phyloP scores from a whole-genome alignment of 2,329 filamentous ascomycete species.

The Dothidotthia symphoricarpi region DNA sequence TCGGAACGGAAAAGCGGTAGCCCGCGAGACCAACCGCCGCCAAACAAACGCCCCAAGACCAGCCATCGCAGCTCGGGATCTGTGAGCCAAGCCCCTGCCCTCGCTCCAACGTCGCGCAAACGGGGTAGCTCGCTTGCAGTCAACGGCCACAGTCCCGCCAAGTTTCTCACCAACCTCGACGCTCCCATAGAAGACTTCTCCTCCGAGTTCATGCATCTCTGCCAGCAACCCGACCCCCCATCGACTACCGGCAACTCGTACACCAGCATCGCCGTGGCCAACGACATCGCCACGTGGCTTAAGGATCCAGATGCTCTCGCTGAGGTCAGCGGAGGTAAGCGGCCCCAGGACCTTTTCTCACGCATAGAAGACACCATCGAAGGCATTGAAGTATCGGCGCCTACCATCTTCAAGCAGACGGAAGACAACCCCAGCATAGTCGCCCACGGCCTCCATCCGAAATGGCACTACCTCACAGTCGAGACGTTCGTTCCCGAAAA shows the following conservation, averaged over 20 bases:
- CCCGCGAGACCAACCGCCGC: slow-evolving; percentile 56
- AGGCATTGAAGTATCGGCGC: slow-evolving; percentile 52
- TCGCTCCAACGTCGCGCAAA: slow-evolving; percentile 62
- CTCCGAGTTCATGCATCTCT: slow-evolving; percentile 70
- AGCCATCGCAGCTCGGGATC: slow-evolving; percentile 78
- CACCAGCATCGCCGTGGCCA: slow-evolving; percentile 71
- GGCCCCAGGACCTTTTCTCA: slow-evolving; percentile 68
- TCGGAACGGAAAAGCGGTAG: slow-evolving; percentile 51
- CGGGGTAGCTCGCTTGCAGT: slow-evolving; percentile 57
- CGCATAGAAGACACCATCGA: slow-evolving; percentile 56
- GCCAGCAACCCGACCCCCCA: slow-evolving; percentile 59
- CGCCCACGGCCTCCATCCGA: slow-evolving; percentile 58
- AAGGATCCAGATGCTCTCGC: slow-evolving; percentile 68
- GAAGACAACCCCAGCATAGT: slow-evolving; percentile 51
- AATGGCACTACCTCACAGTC: slow-evolving; percentile 67
- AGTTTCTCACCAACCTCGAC: slow-evolving; percentile 66
- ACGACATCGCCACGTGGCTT: slow-evolving; percentile 75
- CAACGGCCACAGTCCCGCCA: slow-evolving; percentile 73
- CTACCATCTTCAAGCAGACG: slow-evolving; percentile 53
- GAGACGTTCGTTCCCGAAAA: slow-evolving; percentile 51
- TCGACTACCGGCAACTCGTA: slow-evolving; percentile 72
- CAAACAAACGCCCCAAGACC: slow-evolving; percentile 77
- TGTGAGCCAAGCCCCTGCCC: slow-evolving; percentile 62
- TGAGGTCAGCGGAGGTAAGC: slow-evolving; percentile 63
- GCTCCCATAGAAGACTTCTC: slow-evolving; percentile 70